Percentiles rank a stretch among this genome's conserved stretches.
phyloP scores from a whole-genome alignment of 75 land plant genomes.

The Selaginella moellendorffii region DNA sequence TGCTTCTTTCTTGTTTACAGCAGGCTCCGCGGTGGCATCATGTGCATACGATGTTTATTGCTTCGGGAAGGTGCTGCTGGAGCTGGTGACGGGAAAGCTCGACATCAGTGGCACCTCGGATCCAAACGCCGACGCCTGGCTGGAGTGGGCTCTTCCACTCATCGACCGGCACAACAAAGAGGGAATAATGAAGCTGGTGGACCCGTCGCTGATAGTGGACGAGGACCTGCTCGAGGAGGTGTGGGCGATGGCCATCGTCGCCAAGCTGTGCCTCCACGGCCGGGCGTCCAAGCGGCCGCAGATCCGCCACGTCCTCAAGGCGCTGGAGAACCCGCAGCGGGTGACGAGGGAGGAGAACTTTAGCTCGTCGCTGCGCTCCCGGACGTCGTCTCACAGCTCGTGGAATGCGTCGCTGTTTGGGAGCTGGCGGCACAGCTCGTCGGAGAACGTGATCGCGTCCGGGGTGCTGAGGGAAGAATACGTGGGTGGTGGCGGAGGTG shows the following conservation, averaged over 20 bases:
- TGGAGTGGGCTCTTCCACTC: conserved; percentile 39
- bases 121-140: conserved; percentile 9
- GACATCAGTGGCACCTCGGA: conserved; percentile 12
- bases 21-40: background rate
- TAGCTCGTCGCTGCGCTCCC: conserved; percentile 44
- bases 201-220: conserved; percentile 75
- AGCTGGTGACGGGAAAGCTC: conserved; percentile 9
- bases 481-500: conserved; percentile 11
- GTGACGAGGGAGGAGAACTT: conserved; percentile 73
- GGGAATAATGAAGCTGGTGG: conserved; percentile 56
- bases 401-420: conserved; percentile 93
- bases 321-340: conserved; percentile 79
- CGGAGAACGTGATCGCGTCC: conserved; percentile 37
- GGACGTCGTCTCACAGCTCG: conserved; percentile 72
- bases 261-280: conserved; percentile 72
- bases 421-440: conserved; percentile 84
- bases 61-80: conserved; percentile 12
- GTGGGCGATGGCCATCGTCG: conserved; percentile 97
- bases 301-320: conserved; percentile 70
- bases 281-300: conserved; percentile 70
- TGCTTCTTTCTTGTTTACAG: background rate
- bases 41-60: conserved; percentile 12
- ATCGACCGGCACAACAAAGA: conserved; percentile 80
- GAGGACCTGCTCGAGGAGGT: conserved; percentile 93
- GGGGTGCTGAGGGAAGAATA: conserved; percentile 37